Evolutionary conservation across 2,329 filamentous ascomycete species (phyloP).

Genomic region (Cyclaneusma minus): DNA sequence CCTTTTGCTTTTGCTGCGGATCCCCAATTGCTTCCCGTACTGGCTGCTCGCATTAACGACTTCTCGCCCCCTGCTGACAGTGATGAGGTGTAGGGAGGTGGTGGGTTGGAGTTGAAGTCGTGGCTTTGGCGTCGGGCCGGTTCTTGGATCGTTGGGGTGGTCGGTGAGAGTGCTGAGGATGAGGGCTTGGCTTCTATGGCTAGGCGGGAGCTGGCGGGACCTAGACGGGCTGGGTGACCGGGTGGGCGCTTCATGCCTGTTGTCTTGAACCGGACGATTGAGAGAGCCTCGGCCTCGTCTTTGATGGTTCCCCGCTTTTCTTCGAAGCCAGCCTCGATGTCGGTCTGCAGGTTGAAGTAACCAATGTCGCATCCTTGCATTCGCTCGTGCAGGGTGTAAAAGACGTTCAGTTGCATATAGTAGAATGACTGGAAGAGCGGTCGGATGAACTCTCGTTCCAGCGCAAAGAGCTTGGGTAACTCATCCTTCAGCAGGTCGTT

Average conservation of each 20-base stretch:
- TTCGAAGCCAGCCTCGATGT: slow-evolving; percentile 83
- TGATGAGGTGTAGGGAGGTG: slow-evolving; percentile 52
- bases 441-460: slow-evolving; percentile 90
- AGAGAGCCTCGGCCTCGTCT: slow-evolving; percentile 66
- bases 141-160: slow-evolving; percentile 16
- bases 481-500: slow-evolving; percentile 96
- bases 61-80: no score
- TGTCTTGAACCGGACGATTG: slow-evolving; percentile 84
- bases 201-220: slow-evolving; percentile 9
- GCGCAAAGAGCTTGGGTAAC: slow-evolving; percentile 73
- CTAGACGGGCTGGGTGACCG: slow-evolving; percentile 10
- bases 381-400: slow-evolving; percentile 93
- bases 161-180: slow-evolving; percentile 5
- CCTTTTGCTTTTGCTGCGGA: slow-evolving; percentile 51
- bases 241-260: slow-evolving; percentile 48
- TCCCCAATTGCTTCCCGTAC: slow-evolving; percentile 24
- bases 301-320: slow-evolving; percentile 80
- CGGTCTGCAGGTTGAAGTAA: slow-evolving; percentile 85
- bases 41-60: slow-evolving; percentile 24
- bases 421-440: slow-evolving; percentile 98
- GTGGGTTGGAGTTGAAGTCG: slow-evolving; percentile 40
- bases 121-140: slow-evolving; percentile 21
- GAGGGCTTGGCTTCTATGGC: slow-evolving; percentile 7
- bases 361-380: slow-evolving; percentile 97
- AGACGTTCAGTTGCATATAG: slow-evolving; percentile 99